Evolutionary conservation across 208 protist species (phyloP).

Genomic region (Giardia duodenalis): DNA sequence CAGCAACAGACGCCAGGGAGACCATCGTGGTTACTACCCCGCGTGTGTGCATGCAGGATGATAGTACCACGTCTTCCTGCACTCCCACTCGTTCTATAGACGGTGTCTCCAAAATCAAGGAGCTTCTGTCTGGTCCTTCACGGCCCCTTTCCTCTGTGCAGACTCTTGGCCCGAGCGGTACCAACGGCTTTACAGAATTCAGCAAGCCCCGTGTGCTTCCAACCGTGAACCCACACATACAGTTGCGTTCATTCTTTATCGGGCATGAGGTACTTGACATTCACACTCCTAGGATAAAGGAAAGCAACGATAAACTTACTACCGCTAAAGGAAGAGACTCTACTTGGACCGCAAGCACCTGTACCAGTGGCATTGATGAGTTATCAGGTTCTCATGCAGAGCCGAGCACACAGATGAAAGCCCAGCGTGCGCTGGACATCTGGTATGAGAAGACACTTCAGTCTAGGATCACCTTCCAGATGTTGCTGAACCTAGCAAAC

Average conservation of each 20-base stretch:
- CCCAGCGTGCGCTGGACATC: neutral
- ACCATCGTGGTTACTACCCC: neutral
- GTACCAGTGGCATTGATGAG: no score
- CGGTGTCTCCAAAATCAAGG: no score
- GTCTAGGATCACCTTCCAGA: neutral
- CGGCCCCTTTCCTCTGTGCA: neutral
- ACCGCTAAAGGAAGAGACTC: neutral
- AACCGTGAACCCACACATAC: neutral
- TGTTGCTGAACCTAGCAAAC: neutral
- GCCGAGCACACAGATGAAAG: neutral
- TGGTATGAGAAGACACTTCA: neutral
- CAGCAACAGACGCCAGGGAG: neutral
- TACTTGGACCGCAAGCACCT: no score
- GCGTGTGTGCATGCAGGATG: neutral
- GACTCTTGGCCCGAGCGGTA: neutral
- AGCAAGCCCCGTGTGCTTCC: neutral
- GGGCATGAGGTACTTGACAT: no score
- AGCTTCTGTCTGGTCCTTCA: no score
- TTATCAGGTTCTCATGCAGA: no score
- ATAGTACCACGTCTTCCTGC: neutral
- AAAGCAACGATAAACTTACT: neutral
- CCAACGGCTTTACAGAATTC: neutral
- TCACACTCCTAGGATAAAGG: neutral
- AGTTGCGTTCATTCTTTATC: no score
- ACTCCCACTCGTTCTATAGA: no score